Conservation (phyloP, 2,329 filamentous ascomycete genomes). For the Calonectria henricotiae region DNA sequence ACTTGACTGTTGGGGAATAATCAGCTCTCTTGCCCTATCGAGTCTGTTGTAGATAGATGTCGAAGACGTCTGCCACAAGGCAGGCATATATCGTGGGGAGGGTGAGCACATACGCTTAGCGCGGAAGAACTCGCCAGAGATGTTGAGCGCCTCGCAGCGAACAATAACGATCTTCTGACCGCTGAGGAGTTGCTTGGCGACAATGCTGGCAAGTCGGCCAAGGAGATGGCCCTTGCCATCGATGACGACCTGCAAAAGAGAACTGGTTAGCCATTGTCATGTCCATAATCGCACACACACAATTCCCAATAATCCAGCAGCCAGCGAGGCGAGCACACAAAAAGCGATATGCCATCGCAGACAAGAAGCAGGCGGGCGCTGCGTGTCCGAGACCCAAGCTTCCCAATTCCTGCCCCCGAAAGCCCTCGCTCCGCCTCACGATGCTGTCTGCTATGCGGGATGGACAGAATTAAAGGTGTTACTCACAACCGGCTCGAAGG, state of each 20-base stretch:
- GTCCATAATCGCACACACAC: slow-evolving; percentile 41
- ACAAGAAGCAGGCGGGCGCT: slow-evolving; percentile 41
- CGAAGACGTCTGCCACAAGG: slow-evolving; percentile 44
- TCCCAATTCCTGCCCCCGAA: slow-evolving; percentile 42
- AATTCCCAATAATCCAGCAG: slow-evolving; percentile 33
- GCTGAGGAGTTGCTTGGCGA: slow-evolving; percentile 98
- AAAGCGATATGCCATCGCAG: slow-evolving; percentile 8
- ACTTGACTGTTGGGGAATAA: slow-evolving; percentile 85
- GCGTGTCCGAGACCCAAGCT: slow-evolving; percentile 38
- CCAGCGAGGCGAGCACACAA: slow-evolving; percentile 36
- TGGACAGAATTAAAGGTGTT: slow-evolving; percentile 43
- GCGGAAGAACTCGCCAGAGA: slow-evolving; percentile 99
- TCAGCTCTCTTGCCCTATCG: slow-evolving; percentile 62
- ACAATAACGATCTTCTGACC: slow-evolving; percentile 99
- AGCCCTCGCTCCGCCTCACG: slow-evolving; percentile 42
- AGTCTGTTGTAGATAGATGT: slow-evolving; percentile 36
- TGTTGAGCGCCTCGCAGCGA: slow-evolving; percentile 99
- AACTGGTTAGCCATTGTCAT: slow-evolving; percentile 48
- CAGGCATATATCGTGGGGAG: slow-evolving; percentile 40
- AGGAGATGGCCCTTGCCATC: slow-evolving; percentile 99
- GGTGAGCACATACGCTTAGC: slow-evolving; percentile 90
- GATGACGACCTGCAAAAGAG: slow-evolving; percentile 85
- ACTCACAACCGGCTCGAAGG: slow-evolving; percentile 82
- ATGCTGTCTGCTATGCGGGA: slow-evolving; percentile 36
- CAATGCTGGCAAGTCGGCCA: slow-evolving; percentile 97